A percentile compares a stretch with the other conserved stretches of the same genome.
These are phyloP conservation scores for Naganishia liquefaciens DNA, from an alignment of 1,284 basidiomycete species.

Conservation along the genomic window DNA sequence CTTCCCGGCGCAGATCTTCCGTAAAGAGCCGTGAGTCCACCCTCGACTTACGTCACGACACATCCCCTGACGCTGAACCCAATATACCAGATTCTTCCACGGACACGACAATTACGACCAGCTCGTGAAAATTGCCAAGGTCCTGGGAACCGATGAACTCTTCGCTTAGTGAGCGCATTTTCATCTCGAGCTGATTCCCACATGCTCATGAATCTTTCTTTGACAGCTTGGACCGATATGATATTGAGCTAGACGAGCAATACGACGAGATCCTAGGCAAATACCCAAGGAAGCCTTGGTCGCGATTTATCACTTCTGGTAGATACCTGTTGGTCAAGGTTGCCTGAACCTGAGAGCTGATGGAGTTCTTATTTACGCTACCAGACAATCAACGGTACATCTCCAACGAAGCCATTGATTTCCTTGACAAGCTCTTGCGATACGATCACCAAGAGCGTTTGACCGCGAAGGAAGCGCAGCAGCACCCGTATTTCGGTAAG, in stretches of 20 bases:
- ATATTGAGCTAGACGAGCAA: slow-evolving; percentile 85
- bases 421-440: slow-evolving; percentile 90
- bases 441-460: slow-evolving; percentile 95
- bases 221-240: slow-evolving; percentile 76
- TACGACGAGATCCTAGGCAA: slow-evolving; percentile 88
- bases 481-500: slow-evolving; percentile 83
- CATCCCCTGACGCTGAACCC: neutral
- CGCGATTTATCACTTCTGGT: slow-evolving; percentile 76
- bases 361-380: neutral
- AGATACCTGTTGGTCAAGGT: slow-evolving; percentile 1
- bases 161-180: slow-evolving; percentile 60
- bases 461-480: slow-evolving; percentile 87
- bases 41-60: neutral
- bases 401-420: slow-evolving; percentile 96
- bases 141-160: slow-evolving; percentile 93
- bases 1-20: slow-evolving; percentile 75
- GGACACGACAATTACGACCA: slow-evolving; percentile 99
- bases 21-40: slow-evolving; percentile 77
- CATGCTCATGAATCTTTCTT: neutral
- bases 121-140: slow-evolving; percentile 96
- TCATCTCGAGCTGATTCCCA: neutral
- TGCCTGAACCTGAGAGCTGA: neutral
- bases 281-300: slow-evolving; percentile 92
- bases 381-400: slow-evolving; percentile 94
- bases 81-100: slow-evolving; percentile 77